phyloP scores from a whole-genome alignment of 768 basidiomycete species.

The Arthromyces matolae region DNA sequence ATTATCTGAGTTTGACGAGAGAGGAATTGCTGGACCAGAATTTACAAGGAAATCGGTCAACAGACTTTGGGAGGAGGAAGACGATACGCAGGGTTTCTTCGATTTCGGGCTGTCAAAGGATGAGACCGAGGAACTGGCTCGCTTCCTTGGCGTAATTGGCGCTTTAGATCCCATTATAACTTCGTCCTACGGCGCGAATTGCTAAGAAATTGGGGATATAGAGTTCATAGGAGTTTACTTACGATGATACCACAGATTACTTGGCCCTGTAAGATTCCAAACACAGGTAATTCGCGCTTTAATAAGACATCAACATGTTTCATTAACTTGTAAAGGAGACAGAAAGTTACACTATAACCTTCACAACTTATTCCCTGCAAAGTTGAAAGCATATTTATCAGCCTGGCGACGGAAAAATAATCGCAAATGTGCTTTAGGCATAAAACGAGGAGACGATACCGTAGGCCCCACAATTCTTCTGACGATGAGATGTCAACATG shows the following conservation, averaged over 20 bases:
- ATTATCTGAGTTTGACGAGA: too few species aligned
- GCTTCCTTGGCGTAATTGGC: slow-evolving; percentile 7
- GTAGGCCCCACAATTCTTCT: slow-evolving; percentile 78
- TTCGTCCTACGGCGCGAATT: too few species aligned
- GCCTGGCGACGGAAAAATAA: slow-evolving; percentile 34
- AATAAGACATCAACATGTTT: background rate
- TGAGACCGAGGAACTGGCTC: background rate
- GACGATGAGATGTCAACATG: slow-evolving; percentile 44
- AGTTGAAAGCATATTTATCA: slow-evolving; percentile 69
- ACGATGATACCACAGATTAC: slow-evolving; percentile 77
- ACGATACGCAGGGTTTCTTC: slow-evolving; percentile 18
- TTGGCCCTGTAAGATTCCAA: slow-evolving; percentile 64
- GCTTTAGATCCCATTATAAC: slow-evolving; percentile 27
- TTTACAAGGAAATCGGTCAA: slow-evolving; percentile 11
- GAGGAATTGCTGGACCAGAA: background rate
- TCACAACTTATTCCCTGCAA: slow-evolving; percentile 47
- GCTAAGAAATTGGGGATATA: too few species aligned
- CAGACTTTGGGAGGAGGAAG: slow-evolving; percentile 12
- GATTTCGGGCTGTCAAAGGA: slow-evolving; percentile 11
- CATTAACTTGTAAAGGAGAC: background rate
- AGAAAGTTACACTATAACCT: slow-evolving; percentile 48
- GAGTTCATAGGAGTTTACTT: too few species aligned
- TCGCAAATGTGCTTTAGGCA: background rate
- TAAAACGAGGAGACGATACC: slow-evolving; percentile 34
- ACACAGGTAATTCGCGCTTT: slow-evolving; percentile 83